These are phyloP conservation scores for Hypholoma fasciculare DNA, from an alignment of 768 basidiomycete genomes.

Conservation along the genomic window DNA sequence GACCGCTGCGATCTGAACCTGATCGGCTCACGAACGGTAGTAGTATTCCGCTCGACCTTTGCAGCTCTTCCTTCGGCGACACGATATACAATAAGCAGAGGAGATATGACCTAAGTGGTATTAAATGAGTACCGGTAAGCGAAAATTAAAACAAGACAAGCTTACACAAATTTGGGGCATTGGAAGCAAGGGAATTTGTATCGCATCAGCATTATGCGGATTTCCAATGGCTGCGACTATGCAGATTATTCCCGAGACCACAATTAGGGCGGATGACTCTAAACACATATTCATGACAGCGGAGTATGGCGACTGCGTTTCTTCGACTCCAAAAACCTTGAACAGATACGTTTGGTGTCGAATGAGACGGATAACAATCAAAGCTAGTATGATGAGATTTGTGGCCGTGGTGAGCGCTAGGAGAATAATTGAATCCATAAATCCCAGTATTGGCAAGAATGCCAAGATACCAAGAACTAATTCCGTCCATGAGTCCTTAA, in stretches of 20 bases:
- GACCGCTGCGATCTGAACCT: background rate
- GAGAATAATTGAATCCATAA: conserved; percentile 3
- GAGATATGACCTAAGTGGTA: conserved; percentile 5
- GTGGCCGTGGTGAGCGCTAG: conserved; percentile 8
- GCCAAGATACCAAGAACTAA: conserved; percentile 8
- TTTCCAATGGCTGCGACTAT: conserved; percentile 6
- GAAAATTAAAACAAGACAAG: background rate
- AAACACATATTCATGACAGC: conserved; percentile 11
- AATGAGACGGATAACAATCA: conserved; percentile 12
- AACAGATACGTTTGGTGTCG: conserved; percentile 7
- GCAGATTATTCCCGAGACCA: conserved; percentile 6
- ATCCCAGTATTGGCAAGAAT: background rate
- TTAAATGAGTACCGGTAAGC: background rate
- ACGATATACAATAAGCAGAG: conserved; percentile 15
- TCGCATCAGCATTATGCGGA: conserved; percentile 1
- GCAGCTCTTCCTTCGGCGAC: conserved; percentile 14
- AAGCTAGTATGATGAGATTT: conserved; percentile 8
- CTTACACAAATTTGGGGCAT: conserved; percentile 15
- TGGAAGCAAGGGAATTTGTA: conserved; percentile 3
- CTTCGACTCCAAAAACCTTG: background rate
- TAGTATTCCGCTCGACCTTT: background rate
- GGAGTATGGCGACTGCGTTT: conserved; percentile 5
- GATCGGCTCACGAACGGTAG: background rate
- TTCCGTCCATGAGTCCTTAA: too few relatives aligned
- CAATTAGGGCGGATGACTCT: conserved; percentile 15